Percentiles rank a stretch among this genome's conserved stretches.
Evolutionary conservation across 2,329 filamentous ascomycete genomes (phyloP).

Genomic region (Talaromyces sp.): DNA sequence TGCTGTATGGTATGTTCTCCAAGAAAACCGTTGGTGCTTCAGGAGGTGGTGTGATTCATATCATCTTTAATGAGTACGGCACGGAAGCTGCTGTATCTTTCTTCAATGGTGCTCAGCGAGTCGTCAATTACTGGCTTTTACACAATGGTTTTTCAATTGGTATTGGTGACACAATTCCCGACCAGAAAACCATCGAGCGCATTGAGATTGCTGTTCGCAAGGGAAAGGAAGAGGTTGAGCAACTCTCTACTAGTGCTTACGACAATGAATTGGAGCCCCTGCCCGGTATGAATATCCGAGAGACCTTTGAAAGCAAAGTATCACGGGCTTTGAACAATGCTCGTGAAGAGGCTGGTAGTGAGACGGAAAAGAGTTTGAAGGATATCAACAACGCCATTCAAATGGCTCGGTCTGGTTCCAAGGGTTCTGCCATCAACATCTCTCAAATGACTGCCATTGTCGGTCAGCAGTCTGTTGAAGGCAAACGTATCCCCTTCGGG

Average conservation of each 20-base stretch:
- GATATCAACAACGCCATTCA: slow-evolving; percentile 94
- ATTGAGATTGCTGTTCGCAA: slow-evolving; percentile 76
- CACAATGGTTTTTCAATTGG: slow-evolving; percentile 97
- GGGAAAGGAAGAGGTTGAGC: slow-evolving; percentile 74
- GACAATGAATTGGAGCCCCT: slow-evolving; percentile 83
- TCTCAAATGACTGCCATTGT: slow-evolving; percentile 99
- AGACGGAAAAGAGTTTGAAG: slow-evolving; percentile 86
- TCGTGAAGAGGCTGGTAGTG: slow-evolving; percentile 92
- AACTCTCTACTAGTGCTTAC: slow-evolving; percentile 71
- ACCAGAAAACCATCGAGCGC: slow-evolving; percentile 73
- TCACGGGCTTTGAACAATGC: slow-evolving; percentile 90
- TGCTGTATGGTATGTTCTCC: slow-evolving; percentile 82
- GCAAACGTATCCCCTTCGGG: slow-evolving; percentile 96
- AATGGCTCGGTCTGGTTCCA: slow-evolving; percentile 95
- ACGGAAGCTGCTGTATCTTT: slow-evolving; percentile 82
- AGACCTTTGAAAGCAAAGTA: slow-evolving; percentile 96
- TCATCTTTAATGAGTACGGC: slow-evolving; percentile 93
- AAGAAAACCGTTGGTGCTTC: slow-evolving; percentile 94
- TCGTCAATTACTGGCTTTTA: slow-evolving; percentile 94
- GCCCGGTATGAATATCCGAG: slow-evolving; percentile 96
- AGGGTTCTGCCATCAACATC: slow-evolving; percentile 98
- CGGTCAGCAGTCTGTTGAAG: slow-evolving; percentile 96
- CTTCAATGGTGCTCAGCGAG: slow-evolving; percentile 90
- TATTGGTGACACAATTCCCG: slow-evolving; percentile 96
- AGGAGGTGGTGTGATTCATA: slow-evolving; percentile 85